Conservation (phyloP, 2,329 filamentous ascomycete species). For the Sporothrix curviconia region DNA sequence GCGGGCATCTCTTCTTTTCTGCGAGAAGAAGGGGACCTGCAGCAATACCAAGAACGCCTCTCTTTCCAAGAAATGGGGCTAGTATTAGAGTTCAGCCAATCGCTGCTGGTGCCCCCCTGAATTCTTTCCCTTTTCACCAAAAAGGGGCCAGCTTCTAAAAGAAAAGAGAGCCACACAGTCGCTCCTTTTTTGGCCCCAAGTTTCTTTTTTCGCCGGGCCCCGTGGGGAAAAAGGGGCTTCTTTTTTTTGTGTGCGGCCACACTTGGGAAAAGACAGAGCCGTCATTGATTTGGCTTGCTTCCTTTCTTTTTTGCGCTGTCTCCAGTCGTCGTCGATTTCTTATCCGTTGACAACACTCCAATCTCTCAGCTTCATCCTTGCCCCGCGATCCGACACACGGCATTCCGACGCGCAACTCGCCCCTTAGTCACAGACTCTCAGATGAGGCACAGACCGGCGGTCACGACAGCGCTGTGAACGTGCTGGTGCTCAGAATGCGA, state of each 20-base stretch:
- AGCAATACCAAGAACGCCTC: neutral
- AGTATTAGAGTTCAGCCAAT: conserved; percentile 6
- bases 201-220: no score
- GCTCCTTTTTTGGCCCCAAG: no score
- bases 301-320: neutral
- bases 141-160: no score
- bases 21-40: conserved; percentile 2
- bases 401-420: neutral
- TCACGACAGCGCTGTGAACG: no score
- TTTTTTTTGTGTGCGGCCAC: conserved; percentile 3
- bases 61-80: neutral
- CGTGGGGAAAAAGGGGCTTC: no score
- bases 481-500: no score
- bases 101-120: conserved; percentile 9
- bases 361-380: no score
- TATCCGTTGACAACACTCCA: neutral
- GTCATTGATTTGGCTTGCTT: neutral
- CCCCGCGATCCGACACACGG: no score
- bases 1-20: neutral
- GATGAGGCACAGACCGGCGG: conserved; percentile 1
- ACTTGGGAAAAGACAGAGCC: conserved; percentile 5
- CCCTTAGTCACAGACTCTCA: no score
- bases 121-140: conserved; percentile 10
- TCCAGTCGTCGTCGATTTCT: neutral
- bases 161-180: conserved; percentile 1